Conservation (phyloP, 2,329 filamentous ascomycete genomes). For the Orbilia brochopaga region DNA sequence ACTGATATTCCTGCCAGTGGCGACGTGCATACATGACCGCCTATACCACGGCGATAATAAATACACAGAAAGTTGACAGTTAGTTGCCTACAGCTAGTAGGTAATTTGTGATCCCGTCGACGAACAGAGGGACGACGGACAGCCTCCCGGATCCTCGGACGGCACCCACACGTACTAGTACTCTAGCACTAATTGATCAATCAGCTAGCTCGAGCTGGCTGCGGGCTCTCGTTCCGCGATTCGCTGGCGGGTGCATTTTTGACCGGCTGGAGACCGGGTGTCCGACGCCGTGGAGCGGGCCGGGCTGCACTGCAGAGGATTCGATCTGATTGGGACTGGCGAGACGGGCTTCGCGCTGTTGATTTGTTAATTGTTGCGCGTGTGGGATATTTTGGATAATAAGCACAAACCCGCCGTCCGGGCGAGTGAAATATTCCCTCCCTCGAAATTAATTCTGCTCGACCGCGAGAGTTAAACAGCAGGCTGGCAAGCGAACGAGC, state of each 20-base stretch:
- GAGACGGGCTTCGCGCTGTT: slow-evolving; percentile 2
- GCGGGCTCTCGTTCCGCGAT: no score
- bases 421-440: slow-evolving; percentile 16
- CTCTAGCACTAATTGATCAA: no score
- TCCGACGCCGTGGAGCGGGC: background rate
- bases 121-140: background rate
- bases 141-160: no score
- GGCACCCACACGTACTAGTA: background rate
- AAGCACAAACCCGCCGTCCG: background rate
- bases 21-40: no score
- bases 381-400: slow-evolving; percentile 41
- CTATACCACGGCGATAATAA: no score
- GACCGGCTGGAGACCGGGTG: no score
- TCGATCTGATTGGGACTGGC: slow-evolving; percentile 10
- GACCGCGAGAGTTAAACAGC: no score
- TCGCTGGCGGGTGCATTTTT: no score
- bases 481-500: no score
- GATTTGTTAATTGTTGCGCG: slow-evolving; percentile 48
- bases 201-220: no score
- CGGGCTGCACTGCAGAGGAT: background rate
- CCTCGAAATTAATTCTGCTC: slow-evolving; percentile 25
- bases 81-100: slow-evolving; percentile 4
- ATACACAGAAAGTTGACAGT: no score
- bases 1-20: no score
- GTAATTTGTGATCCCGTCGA: background rate